Evolutionary conservation across 257 asterid genomes (phyloP), one percentile per base, ranked within the genome.

Genomic region (Coffea canephora): DNA sequence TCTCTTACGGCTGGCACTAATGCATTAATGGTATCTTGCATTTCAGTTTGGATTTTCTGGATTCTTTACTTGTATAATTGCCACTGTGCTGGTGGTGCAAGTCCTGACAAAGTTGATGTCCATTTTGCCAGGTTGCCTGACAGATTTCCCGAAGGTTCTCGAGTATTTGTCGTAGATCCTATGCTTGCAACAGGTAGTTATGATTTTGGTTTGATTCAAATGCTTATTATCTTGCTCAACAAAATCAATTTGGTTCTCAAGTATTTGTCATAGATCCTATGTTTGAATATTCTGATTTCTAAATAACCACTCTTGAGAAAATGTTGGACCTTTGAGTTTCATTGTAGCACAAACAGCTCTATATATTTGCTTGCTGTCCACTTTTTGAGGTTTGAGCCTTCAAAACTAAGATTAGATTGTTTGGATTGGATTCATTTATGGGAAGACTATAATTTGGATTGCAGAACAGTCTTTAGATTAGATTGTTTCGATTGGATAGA

Each of bases 171-270:
- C 48, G 87, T 96, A 6, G 99, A 96, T 85, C 99, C 99, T 80
- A 96, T 96, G 99, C 95, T 96, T 31, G 99, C 98, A 82, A 96
- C 99, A 86, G 99, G 99, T 95, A 85, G 23, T 59, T 66, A 73
- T 65, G 31, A 14, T 13, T 69, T 27, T 77, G 16, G 46, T 52
- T 49, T 55, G 23, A 31, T 69, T 55, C 7, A 18, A 52, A 21
- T n/a, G 23, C 52, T 13, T 57, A 23, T 21, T 59, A 41, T 61
- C 59, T 75, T 43, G 59, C 79, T 61, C 50, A 75, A 59, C 67
- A 75, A 59, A 59, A 23, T 75, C 19, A 27, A 39, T 39, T 2
- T 39, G 43, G 43, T 39, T 39, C 43, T 39, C 43, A 4, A 39
- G 5, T 39, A 39, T 39, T 39, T 39, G 43, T 39, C 5, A 39